Base-by-base conservation (phyloP, 345 rosid genomes). In the Ceriops tagal region DNA sequence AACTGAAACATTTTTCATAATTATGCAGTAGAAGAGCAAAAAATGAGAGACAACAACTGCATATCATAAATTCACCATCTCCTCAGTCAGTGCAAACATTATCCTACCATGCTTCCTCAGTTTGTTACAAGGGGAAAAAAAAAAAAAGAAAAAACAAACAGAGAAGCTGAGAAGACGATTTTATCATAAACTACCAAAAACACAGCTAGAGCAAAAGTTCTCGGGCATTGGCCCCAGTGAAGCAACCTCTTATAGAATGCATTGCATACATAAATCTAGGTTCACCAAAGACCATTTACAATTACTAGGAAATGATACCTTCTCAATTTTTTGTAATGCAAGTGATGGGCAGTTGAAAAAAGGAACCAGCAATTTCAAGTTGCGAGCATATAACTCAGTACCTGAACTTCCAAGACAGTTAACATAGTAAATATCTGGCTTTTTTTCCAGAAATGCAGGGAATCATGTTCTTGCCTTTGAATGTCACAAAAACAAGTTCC, bases 291-390 rank as follows among this genome's bases (percentile, higher is more conserved):
- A 43, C 15, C 49, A 15, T 27, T 56, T 27, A 56, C 13, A 10
- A 27, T 56, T 56, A 5, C 0, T 56, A 24, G 19, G 16, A 56
- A 35, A 19, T 61, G 5, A 24, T 81, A 91, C 96, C 98, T 89
- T 85, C 70, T 89, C 82, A 34, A 91, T 89, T 61, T 64, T 69
- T 76, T 75, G 77, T 63, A 93, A 76, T 76, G 62, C 87, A 81
- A 91, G 88, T 20, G 90, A 85, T 58, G 98, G 92, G 62, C 61
- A 62, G 60, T 84, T 90, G 18, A 93, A 88, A 86, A 93, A 93
- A 43, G 97, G 96, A 81, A 88, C 90, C 3, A 93, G 88, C 77
- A 93, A 80, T 66, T 71, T 87, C 82, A 93, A 80, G 88, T 93
- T 93, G 27, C 90, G 89, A 31, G 87, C 78, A 77, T 93, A 93